phyloP scores from a whole-genome alignment of 768 basidiomycete species.

The Boletus coccyginus region DNA sequence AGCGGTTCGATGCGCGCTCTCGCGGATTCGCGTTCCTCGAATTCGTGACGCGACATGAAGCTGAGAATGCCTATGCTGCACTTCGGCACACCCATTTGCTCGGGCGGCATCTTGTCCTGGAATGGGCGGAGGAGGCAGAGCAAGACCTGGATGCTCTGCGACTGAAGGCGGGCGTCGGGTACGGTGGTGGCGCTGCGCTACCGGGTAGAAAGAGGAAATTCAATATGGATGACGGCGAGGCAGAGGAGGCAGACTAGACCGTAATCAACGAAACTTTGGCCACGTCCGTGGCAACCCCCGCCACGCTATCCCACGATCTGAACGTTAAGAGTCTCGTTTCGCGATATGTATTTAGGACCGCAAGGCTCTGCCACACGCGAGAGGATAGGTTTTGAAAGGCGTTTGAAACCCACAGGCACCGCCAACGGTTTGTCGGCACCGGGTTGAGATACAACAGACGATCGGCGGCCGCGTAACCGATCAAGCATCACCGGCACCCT shows the following conservation, averaged over 20 bases:
- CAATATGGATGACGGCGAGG: conserved; percentile 44
- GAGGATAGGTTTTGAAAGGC: no score
- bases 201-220: conserved; percentile 78
- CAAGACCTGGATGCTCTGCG: conserved; percentile 74
- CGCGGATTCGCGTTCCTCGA: conserved; percentile 98
- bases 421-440: no score
- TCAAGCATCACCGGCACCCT: no score
- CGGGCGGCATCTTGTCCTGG: conserved; percentile 89
- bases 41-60: conserved; percentile 86
- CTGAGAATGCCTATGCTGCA: conserved; percentile 82
- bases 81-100: conserved; percentile 94
- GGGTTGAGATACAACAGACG: no score
- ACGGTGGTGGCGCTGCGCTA: conserved; percentile 62
- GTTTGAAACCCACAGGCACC: no score
- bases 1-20: conserved; percentile 83
- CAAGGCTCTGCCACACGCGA: no score
- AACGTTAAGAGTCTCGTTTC: no score
- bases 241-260: conserved; percentile 26
- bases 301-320: no score
- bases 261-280: no score
- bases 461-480: no score
- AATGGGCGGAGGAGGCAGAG: conserved; percentile 88
- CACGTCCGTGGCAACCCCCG: no score
- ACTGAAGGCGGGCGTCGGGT: conserved; percentile 78
- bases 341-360: no score